A percentile compares a stretch with the other conserved stretches of the same genome.
These are phyloP conservation scores for Wakefieldia striispora DNA, from an alignment of 768 basidiomycete species.

Conservation along the genomic window DNA sequence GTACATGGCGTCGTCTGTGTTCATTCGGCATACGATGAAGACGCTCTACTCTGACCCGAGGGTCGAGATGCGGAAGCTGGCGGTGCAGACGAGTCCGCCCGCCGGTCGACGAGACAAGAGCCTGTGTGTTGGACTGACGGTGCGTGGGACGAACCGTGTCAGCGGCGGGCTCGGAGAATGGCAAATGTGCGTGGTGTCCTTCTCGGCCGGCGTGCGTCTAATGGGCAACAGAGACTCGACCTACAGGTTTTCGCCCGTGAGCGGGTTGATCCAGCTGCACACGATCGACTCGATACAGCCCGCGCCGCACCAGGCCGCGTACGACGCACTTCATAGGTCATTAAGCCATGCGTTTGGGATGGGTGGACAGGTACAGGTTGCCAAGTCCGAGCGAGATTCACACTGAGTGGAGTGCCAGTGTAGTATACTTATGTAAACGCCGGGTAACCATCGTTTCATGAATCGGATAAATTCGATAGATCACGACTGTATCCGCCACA, in stretches of 20 bases:
- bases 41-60: conserved; percentile 67
- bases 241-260: conserved; percentile 67
- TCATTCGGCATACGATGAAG: conserved; percentile 72
- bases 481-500: not conserved
- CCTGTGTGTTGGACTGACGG: conserved; percentile 51
- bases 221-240: conserved; percentile 54
- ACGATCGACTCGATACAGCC: conserved; percentile 75
- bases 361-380: not conserved
- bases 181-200: conserved; percentile 55
- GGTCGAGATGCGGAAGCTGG: conserved; percentile 53
- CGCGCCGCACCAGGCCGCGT: conserved; percentile 69
- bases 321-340: conserved; percentile 51
- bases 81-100: conserved; percentile 22
- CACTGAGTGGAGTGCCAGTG: not conserved
- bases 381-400: conserved; percentile 1
- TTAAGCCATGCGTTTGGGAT: conserved; percentile 27
- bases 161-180: conserved; percentile 64
- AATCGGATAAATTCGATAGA: not conserved
- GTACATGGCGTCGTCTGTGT: conserved; percentile 67
- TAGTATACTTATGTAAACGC: conserved; percentile 11
- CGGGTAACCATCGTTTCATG: conserved; percentile 5
- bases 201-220: not conserved
- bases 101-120: conserved; percentile 53
- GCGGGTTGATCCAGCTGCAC: conserved; percentile 64
- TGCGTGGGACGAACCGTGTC: conserved; percentile 60